phyloP scores from a whole-genome alignment of 1,284 basidiomycete species.

The Vanrija sp. region DNA sequence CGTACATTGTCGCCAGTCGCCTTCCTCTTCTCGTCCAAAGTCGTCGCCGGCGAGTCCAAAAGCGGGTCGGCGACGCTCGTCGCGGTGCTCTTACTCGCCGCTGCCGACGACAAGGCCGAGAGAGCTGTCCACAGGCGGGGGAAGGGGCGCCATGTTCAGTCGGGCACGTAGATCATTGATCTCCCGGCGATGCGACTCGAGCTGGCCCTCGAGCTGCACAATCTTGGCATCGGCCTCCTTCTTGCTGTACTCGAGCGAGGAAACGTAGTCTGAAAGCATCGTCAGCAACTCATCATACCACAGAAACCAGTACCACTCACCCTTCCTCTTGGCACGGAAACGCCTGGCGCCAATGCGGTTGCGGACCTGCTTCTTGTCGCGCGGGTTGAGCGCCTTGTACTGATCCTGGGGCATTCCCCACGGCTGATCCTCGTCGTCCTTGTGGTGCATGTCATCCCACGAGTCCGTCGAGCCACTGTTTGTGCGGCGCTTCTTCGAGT shows the following conservation, averaged over 20 bases:
- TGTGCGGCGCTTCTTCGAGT: slow-evolving; percentile 10
- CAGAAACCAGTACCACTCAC: slow-evolving; percentile 18
- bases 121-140: slow-evolving; percentile 1
- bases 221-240: slow-evolving; percentile 27
- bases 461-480: slow-evolving; percentile 6
- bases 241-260: slow-evolving; percentile 12
- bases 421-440: slow-evolving; percentile 29
- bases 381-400: slow-evolving; percentile 40
- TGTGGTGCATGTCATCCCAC: slow-evolving; percentile 11
- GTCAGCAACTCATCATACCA: background rate
- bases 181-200: slow-evolving; percentile 24
- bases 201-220: slow-evolving; percentile 15
- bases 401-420: slow-evolving; percentile 47
- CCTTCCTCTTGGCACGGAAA: slow-evolving; percentile 45
- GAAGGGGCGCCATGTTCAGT: slow-evolving; percentile 18
- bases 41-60: background rate
- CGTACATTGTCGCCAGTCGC: background rate
- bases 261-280: slow-evolving; percentile 11
- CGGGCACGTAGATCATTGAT: slow-evolving; percentile 33
- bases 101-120: slow-evolving; percentile 2
- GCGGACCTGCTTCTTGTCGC: slow-evolving; percentile 45
- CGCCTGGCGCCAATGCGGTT: slow-evolving; percentile 41
- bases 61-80: background rate
- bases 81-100: background rate
- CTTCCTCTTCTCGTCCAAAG: background rate